Percentiles rank a stretch among this genome's conserved stretches.
Evolutionary conservation across 2,329 filamentous ascomycete species (phyloP).

Genomic region (Xylaria polymorpha): DNA sequence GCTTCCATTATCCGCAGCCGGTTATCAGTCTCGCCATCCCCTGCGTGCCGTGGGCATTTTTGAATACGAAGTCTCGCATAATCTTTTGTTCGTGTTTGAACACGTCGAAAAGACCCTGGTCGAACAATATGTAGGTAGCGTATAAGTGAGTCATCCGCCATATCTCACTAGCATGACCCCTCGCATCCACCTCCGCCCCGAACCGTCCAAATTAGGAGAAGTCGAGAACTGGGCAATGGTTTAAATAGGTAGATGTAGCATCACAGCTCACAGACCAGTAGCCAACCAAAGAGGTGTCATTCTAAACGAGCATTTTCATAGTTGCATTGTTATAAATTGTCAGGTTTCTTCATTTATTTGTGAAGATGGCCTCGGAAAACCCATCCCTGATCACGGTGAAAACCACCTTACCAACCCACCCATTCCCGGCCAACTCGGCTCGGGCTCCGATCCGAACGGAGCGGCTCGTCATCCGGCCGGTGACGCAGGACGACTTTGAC

Average conservation of each 20-base stretch:
- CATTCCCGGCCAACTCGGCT: constrained; percentile 40
- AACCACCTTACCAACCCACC: constrained; percentile 41
- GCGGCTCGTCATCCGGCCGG: constrained; percentile 43
- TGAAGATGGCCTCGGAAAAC: constrained; percentile 12
- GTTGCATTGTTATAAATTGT: neutral
- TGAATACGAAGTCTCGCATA: constrained; percentile 2
- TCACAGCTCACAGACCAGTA: neutral
- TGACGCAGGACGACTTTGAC: constrained; percentile 41
- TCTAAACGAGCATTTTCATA: neutral
- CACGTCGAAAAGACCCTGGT: neutral
- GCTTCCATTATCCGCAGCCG: neutral
- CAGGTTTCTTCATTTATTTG: neutral
- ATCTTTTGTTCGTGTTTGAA: neutral
- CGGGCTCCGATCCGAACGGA: constrained; percentile 41
- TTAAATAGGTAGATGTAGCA: neutral
- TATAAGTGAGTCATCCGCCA: constrained; percentile 6
- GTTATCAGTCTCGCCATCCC: neutral
- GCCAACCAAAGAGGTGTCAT: neutral
- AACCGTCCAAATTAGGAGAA: constrained; percentile 1
- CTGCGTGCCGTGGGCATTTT: neutral
- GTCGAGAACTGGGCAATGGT: neutral
- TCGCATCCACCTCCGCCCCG: constrained; percentile 1
- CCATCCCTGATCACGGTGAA: constrained; percentile 23
- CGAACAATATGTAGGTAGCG: neutral
- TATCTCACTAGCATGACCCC: constrained; percentile 11